Conservation (phyloP, 208 protist species). For the Trypanosoma melophagium region DNA sequence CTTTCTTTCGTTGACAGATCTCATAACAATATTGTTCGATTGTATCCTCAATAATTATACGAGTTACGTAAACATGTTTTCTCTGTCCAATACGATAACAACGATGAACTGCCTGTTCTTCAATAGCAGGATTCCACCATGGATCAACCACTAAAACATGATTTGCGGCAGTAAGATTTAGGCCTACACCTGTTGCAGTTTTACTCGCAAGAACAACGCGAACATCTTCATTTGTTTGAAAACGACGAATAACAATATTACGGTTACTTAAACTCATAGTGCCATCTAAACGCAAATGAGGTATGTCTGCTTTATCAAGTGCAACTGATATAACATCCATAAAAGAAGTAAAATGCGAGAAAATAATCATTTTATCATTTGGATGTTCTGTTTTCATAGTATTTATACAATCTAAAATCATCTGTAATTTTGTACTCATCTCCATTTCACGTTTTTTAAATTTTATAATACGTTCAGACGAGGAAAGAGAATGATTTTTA, state of each 20-base stretch:
- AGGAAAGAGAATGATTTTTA: slow-evolving; percentile 51
- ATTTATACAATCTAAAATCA: slow-evolving; percentile 74
- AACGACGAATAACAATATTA: slow-evolving; percentile 74
- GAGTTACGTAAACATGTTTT: slow-evolving; percentile 87
- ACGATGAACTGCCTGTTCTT: slow-evolving; percentile 94
- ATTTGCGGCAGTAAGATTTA: slow-evolving; percentile 97
- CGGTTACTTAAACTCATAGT: slow-evolving; percentile 82
- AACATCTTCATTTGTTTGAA: slow-evolving; percentile 58
- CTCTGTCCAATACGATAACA: slow-evolving; percentile 95
- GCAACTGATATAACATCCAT: slow-evolving; percentile 94
- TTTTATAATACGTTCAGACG: slow-evolving; percentile 70
- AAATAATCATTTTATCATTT: slow-evolving; percentile 95
- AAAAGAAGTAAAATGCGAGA: slow-evolving; percentile 98
- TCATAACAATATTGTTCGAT: slow-evolving; percentile 95
- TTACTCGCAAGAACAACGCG: slow-evolving; percentile 93
- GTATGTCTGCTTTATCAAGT: slow-evolving; percentile 65
- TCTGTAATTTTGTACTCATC: slow-evolving; percentile 82
- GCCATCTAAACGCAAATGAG: slow-evolving; percentile 89
- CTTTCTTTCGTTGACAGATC: slow-evolving; percentile 92
- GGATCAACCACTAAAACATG: slow-evolving; percentile 94
- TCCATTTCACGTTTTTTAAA: slow-evolving; percentile 71
- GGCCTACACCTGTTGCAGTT: slow-evolving; percentile 95
- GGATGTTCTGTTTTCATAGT: slow-evolving; percentile 68
- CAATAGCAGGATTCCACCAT: slow-evolving; percentile 97
- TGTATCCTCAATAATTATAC: slow-evolving; percentile 91